Percentiles rank a stretch among this genome's conserved stretches.
Evolutionary conservation across 2,329 filamentous ascomycete species (phyloP).

Genomic region (Zymoseptoria tritici): DNA sequence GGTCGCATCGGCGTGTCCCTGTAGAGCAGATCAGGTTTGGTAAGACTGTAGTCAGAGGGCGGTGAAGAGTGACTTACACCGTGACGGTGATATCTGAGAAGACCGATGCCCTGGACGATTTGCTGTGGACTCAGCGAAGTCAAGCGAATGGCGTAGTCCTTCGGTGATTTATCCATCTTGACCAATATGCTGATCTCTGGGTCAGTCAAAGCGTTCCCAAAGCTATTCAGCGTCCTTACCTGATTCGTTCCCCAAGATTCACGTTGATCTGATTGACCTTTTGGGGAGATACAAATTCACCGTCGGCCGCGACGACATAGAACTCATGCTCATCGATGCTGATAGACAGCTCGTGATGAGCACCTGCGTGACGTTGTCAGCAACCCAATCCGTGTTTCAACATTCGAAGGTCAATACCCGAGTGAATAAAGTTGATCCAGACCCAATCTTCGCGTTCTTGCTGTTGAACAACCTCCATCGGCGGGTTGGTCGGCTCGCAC

Average conservation of each 20-base stretch:
- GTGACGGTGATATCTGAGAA: neutral
- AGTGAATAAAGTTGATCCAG: conserved; percentile 16
- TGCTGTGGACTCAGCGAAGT: neutral
- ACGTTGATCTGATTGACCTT: conserved; percentile 9
- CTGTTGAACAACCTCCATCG: conserved; percentile 14
- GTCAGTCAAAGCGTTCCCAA: neutral
- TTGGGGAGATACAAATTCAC: conserved; percentile 15
- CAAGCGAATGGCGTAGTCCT: conserved; percentile 10
- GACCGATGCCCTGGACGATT: neutral
- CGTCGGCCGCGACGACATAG: conserved; percentile 17
- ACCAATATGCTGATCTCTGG: conserved; percentile 8
- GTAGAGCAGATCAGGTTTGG: neutral
- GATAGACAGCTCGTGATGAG: conserved; percentile 15
- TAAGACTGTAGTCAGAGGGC: neutral
- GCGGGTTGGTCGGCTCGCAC: conserved; percentile 10
- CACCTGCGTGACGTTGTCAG: conserved; percentile 1
- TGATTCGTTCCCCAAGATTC: conserved; percentile 11
- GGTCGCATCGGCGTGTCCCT: neutral
- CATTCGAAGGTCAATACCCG: neutral
- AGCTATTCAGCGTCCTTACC: neutral
- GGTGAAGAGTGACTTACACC: neutral
- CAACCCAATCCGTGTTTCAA: neutral
- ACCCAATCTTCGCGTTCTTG: conserved; percentile 10
- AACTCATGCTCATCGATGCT: conserved; percentile 16
- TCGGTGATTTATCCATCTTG: conserved; percentile 11